Base-by-base conservation (phyloP, 352 stramenopile species). In the Pythium angustatum region DNA sequence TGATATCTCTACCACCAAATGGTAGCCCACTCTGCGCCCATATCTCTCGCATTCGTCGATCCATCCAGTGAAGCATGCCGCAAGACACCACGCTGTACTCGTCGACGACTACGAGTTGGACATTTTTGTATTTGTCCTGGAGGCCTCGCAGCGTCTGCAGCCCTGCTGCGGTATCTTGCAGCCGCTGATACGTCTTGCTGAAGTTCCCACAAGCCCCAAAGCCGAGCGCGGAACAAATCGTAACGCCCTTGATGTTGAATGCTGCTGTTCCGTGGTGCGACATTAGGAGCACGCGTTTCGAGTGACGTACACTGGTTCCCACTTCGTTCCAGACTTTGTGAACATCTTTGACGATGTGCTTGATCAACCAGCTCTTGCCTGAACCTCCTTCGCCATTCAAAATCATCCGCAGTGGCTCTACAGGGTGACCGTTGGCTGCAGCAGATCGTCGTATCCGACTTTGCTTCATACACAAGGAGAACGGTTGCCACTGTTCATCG, bases 311-410 rank as follows among this genome's bases (percentile, higher is more conserved):
- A 14, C 5, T 28, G 2, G 7, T 12, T 38, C 45, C 17, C 3
- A 24, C 5, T 3, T 15, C 10, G 7, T n/a, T 17, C 10, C 7
- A 48, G 5, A 63, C 56, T 0, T n/a, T 19, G 12, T 49, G 44
- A 21, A 63, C 1, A 30, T 55, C 44, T n/a, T 51, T 26, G 14
- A 63, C 22, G 17, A 63, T 40, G 3, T 63, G 56, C 1, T 17
- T 43, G 10, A 63, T 63, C 26, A 63, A 5, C 56, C 56, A 63
- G 22, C 49, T 57, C n/a, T 57, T 57, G 1, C 49, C 49, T 5
- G 31, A n/a, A 5, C 49, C 49, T n/a, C 49, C 49, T 21, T 57
- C 49, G 3, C 49, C 49, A 31, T 44, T 57, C 4, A 57, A 11
- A 31, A 57, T 44, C 49, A 57, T 57, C 10, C 2, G 19, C 19